Base-by-base conservation (phyloP, 108 stramenopile species). In the Schizochytrium sp. region DNA sequence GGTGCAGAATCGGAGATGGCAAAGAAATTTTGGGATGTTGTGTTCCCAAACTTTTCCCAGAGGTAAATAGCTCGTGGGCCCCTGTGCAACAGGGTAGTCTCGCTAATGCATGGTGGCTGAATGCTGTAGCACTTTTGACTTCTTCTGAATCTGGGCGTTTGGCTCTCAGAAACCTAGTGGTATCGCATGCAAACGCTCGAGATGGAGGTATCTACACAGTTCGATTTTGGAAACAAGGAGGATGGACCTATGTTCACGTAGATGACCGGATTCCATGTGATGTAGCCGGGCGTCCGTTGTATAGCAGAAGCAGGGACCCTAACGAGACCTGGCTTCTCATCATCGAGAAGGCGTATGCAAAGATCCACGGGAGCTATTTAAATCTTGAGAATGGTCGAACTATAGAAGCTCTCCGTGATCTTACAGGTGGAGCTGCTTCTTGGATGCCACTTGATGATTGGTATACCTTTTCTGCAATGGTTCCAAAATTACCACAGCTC, bases 271-370 rank as follows among this genome's bases (percentile, higher is more conserved):
- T 83, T 50, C 76, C 76, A 19, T 83, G 76, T 40, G 76, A 83
- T 40, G 45, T 40, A 7, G 15, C n/a, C 15, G 76, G 76, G 1
- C 13, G 5, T 7, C 76, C 76, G 10, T 28, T 83, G 47, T 83
- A 47, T 40, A 55, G 50, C 13, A 47, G 76, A 7, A 38, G 76
- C 47, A 10, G 10, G 50, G 60, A 91, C 61, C 55, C 61, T 13
- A 53, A 89, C 69, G 89, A 89, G 64, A 10, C 88, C 42, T 91
- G 91, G 91, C 47, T 88, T 1, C 53, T 88, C 3, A 38, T 91
- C 45, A 46, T 87, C 5, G 91, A 91, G 50, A 91, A 91, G 61
- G 91, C 91, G 8, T 91, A 89, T 61, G 91, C 91, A 8, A 89
- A 89, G 89, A 8, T 91, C 2, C 72, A 89, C 87, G 91, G 89